phyloP scores from a whole-genome alignment of 2,329 filamentous ascomycete species.

The Nigrospora osmanthi region DNA sequence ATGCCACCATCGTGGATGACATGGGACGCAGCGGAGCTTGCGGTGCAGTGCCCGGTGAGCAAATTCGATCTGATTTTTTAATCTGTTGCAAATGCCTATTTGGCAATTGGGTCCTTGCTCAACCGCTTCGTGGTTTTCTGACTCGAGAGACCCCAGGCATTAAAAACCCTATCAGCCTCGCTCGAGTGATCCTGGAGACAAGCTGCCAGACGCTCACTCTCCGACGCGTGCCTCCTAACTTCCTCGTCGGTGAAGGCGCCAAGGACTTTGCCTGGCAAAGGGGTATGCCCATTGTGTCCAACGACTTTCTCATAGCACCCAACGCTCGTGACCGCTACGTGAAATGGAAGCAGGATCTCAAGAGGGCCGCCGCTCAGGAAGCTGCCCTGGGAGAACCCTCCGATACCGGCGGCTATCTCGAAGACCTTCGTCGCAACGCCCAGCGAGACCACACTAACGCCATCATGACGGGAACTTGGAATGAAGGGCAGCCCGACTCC shows the following conservation, averaged over 20 bases:
- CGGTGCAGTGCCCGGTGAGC: conserved; percentile 81
- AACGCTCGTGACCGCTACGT: conserved; percentile 71
- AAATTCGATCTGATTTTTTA: neutral
- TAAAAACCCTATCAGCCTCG: conserved; percentile 85
- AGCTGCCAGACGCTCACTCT: conserved; percentile 73
- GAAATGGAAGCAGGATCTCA: conserved; percentile 71
- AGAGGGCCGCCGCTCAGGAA: conserved; percentile 40
- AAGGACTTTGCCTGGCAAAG: conserved; percentile 77
- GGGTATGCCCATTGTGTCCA: conserved; percentile 63
- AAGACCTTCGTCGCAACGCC: conserved; percentile 10
- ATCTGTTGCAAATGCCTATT: neutral
- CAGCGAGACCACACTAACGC: conserved; percentile 44
- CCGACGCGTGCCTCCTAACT: conserved; percentile 83
- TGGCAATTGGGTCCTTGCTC: neutral
- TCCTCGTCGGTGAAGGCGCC: conserved; percentile 80
- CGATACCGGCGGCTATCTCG: too few species aligned
- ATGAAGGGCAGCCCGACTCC: conserved; percentile 55
- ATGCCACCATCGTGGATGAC: conserved; percentile 90
- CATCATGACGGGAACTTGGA: conserved; percentile 50
- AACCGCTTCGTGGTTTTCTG: too few species aligned
- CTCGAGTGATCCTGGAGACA: conserved; percentile 72
- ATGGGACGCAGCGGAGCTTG: conserved; percentile 86
- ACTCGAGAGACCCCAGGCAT: conserved; percentile 52
- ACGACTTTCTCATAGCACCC: conserved; percentile 72
- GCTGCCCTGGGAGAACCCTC: neutral